These are phyloP conservation scores for Pyracantha coccinea DNA, from an alignment of 331 rosid genomes.

Conservation along the genomic window DNA sequence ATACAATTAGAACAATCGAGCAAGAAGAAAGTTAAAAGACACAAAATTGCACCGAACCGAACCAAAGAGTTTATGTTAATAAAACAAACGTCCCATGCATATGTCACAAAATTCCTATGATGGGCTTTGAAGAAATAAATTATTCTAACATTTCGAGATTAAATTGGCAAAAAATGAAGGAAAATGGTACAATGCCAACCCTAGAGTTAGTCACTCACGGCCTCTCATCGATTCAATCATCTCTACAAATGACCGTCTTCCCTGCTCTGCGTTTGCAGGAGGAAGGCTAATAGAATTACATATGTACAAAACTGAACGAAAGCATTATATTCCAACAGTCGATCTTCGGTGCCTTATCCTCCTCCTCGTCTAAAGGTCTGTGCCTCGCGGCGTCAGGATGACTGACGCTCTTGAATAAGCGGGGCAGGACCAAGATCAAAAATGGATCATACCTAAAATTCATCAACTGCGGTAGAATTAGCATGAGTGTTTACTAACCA, in stretches of 20 bases:
- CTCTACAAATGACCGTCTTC: slow-evolving; percentile 51
- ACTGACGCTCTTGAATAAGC: slow-evolving; percentile 25
- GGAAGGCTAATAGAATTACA: slow-evolving; percentile 41
- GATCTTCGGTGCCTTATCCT: slow-evolving; percentile 14
- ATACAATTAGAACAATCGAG: no score
- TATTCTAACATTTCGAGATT: slow-evolving; percentile 15
- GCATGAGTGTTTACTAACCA: neutral
- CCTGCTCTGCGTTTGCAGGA: slow-evolving; percentile 57
- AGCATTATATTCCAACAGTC: slow-evolving; percentile 21
- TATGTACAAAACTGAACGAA: slow-evolving; percentile 52
- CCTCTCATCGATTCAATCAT: slow-evolving; percentile 25
- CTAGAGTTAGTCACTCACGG: slow-evolving; percentile 31
- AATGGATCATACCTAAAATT: slow-evolving; percentile 34
- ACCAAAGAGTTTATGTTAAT: neutral
- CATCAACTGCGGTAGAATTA: slow-evolving; percentile 9
- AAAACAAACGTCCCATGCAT: slow-evolving; percentile 26
- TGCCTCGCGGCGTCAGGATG: slow-evolving; percentile 8
- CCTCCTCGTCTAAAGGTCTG: neutral
- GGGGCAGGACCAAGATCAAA: slow-evolving; percentile 38
- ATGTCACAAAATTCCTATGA: slow-evolving; percentile 29
- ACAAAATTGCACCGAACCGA: neutral
- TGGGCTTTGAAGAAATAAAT: slow-evolving; percentile 36
- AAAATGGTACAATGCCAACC: slow-evolving; percentile 24
- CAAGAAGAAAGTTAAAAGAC: no score
- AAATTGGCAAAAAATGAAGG: neutral